Percentiles rank a stretch among this genome's conserved stretches.
Evolutionary conservation across 2,329 filamentous ascomycete genomes (phyloP).

Genomic region (Tetracladium maxilliforme): DNA sequence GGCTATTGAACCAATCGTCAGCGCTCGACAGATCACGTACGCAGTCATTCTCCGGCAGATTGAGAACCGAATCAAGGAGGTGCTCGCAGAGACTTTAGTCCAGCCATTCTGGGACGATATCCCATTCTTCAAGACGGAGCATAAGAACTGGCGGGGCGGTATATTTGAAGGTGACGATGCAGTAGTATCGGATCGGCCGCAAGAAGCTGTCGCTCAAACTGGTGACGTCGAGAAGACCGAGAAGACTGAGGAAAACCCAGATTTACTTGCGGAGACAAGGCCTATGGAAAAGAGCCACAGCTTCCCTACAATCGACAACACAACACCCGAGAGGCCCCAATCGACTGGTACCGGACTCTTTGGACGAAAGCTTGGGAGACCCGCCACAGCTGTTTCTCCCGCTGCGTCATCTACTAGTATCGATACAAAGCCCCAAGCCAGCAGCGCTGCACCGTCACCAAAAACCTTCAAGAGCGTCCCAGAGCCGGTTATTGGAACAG

Average conservation of each 20-base stretch:
- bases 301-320: slow-evolving; percentile 25
- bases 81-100: slow-evolving; percentile 83
- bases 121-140: slow-evolving; percentile 72
- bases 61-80: slow-evolving; percentile 87
- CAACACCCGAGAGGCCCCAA: too few species aligned
- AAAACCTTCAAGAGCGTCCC: slow-evolving; percentile 45
- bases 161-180: slow-evolving; percentile 52
- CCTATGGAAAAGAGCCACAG: slow-evolving; percentile 41
- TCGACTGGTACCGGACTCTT: slow-evolving; percentile 35
- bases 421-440: slow-evolving; percentile 26
- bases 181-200: slow-evolving; percentile 19
- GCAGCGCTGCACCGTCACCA: slow-evolving; percentile 15
- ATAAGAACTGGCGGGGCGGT: slow-evolving; percentile 70
- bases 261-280: slow-evolving; percentile 20
- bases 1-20: slow-evolving; percentile 90
- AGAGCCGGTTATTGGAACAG: slow-evolving; percentile 51
- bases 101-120: slow-evolving; percentile 93
- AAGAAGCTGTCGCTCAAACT: slow-evolving; percentile 23
- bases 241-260: slow-evolving; percentile 14
- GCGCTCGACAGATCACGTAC: slow-evolving; percentile 89
- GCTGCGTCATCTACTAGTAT: slow-evolving; percentile 31
- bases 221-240: slow-evolving; percentile 29
- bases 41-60: slow-evolving; percentile 84
- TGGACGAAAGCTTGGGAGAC: slow-evolving; percentile 27
- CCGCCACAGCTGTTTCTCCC: slow-evolving; percentile 12